These are phyloP conservation scores for Suhomyces sp. DNA, from an alignment of 805 yeast genomes.

Conservation along the genomic window DNA sequence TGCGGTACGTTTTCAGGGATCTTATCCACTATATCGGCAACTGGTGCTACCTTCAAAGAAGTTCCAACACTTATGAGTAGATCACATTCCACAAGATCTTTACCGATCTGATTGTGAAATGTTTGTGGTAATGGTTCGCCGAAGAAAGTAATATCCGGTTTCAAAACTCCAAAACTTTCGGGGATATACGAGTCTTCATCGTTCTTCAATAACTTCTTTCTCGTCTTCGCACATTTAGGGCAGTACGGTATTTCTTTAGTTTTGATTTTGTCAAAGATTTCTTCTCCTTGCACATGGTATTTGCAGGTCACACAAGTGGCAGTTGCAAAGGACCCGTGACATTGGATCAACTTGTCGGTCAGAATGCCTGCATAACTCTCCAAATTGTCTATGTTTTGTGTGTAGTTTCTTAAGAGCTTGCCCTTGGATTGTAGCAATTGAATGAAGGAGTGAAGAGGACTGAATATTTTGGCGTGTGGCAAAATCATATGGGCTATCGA, in stretches of 20 bases:
- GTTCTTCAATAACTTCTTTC: slow-evolving; percentile 16
- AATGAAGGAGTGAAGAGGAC: slow-evolving; percentile 78
- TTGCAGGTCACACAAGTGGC: slow-evolving; percentile 84
- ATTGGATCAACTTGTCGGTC: slow-evolving; percentile 64
- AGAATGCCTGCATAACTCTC: slow-evolving; percentile 51
- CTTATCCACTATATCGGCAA: slow-evolving; percentile 78
- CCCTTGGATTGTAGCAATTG: slow-evolving; percentile 33
- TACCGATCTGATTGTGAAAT: slow-evolving; percentile 58
- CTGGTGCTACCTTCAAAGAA: slow-evolving; percentile 89
- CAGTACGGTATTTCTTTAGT: slow-evolving; percentile 66
- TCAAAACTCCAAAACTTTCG: slow-evolving; percentile 74
- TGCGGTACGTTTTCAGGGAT: slow-evolving; percentile 78
- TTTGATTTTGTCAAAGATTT: slow-evolving; percentile 59
- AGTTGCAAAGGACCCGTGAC: slow-evolving; percentile 86
- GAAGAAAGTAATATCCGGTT: slow-evolving; percentile 91
- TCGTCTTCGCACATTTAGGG: slow-evolving; percentile 51
- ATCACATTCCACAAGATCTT: slow-evolving; percentile 71
- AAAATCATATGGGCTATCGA: slow-evolving; percentile 45
- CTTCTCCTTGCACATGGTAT: slow-evolving; percentile 62
- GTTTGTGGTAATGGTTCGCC: slow-evolving; percentile 78
- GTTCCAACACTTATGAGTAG: slow-evolving; percentile 84
- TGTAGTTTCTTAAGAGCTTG: slow-evolving; percentile 42
- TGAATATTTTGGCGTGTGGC: slow-evolving; percentile 37
- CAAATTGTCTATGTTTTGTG: slow-evolving; percentile 46
- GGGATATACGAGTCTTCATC: slow-evolving; percentile 29